phyloP scores from a whole-genome alignment of 1,139 yeast species.

The Pichia sp. region DNA sequence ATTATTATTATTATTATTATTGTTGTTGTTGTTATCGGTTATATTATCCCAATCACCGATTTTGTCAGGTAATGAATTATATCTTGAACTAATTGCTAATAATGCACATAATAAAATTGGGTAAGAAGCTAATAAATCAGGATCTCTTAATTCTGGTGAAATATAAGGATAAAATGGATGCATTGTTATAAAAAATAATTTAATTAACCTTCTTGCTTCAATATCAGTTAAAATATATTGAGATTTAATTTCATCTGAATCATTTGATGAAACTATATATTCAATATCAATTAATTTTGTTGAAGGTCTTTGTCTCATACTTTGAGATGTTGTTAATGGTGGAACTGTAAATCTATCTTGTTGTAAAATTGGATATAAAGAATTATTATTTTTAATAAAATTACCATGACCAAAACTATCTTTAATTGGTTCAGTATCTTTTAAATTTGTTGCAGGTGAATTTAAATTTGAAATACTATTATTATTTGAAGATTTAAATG shows the following conservation, averaged over 20 bases:
- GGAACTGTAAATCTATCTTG: constrained; percentile 34
- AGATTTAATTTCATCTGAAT: constrained; percentile 34
- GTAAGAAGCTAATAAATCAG: constrained; percentile 63
- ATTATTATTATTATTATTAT: too few species aligned
- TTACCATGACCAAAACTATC: constrained; percentile 27
- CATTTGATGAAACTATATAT: constrained; percentile 42
- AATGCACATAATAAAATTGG: constrained; percentile 79
- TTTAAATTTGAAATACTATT: background rate
- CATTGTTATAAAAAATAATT: constrained; percentile 66
- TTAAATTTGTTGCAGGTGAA: background rate
- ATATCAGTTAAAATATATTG: constrained; percentile 40
- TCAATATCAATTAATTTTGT: constrained; percentile 53
- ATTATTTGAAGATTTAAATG: background rate
- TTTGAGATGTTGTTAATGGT: constrained; percentile 42
- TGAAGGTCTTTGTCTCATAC: constrained; percentile 50
- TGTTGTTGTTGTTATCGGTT: constrained; percentile 17
- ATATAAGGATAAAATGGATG: constrained; percentile 89
- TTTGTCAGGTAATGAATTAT: constrained; percentile 46
- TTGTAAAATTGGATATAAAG: constrained; percentile 21
- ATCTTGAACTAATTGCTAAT: constrained; percentile 71
- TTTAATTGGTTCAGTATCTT: constrained; percentile 16
- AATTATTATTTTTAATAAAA: constrained; percentile 1
- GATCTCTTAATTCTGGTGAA: constrained; percentile 65
- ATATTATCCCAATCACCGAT: constrained; percentile 16
- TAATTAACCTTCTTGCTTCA: constrained; percentile 61